A percentile compares a stretch with the other conserved stretches of the same genome.
These are phyloP conservation scores for Geotrichum restrictum DNA, from an alignment of 1,139 yeast species.

Conservation along the genomic window DNA sequence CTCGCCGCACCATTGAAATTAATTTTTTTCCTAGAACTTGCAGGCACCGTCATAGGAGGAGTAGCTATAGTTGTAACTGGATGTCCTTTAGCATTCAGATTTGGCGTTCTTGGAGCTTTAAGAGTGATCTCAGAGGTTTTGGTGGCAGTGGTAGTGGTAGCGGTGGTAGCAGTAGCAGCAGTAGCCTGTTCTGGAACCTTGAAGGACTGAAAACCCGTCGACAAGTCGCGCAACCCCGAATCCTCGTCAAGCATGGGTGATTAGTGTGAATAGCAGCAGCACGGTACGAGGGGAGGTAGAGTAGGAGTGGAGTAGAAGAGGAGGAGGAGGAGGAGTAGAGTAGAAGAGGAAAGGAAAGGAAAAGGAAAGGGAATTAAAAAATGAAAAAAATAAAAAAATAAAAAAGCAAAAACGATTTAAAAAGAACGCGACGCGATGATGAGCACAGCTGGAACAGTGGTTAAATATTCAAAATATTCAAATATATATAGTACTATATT, in stretches of 20 bases:
- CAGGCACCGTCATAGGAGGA: conserved; percentile 5
- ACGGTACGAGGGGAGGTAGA: no score
- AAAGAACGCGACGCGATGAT: no score
- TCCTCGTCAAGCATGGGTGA: not conserved
- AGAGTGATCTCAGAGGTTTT: not conserved
- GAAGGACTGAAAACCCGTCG: not conserved
- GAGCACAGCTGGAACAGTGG: no score
- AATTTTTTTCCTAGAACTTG: not conserved
- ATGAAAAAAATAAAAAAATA: not conserved
- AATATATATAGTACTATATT: no score
- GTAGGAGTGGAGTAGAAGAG: not conserved
- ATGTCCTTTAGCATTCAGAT: not conserved
- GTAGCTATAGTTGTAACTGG: not conserved
- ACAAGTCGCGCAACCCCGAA: not conserved
- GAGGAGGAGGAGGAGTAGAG: not conserved
- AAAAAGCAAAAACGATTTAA: no score
- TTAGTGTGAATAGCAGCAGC: not conserved
- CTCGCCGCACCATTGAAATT: not conserved
- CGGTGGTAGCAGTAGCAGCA: not conserved
- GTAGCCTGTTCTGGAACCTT: not conserved
- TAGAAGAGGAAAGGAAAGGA: not conserved
- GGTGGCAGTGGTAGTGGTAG: no score
- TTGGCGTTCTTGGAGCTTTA: conserved; percentile 13
- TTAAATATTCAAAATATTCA: no score
- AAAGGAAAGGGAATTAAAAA: not conserved